Conservation (phyloP, 768 basidiomycete species). For the Mycena indigotica region DNA sequence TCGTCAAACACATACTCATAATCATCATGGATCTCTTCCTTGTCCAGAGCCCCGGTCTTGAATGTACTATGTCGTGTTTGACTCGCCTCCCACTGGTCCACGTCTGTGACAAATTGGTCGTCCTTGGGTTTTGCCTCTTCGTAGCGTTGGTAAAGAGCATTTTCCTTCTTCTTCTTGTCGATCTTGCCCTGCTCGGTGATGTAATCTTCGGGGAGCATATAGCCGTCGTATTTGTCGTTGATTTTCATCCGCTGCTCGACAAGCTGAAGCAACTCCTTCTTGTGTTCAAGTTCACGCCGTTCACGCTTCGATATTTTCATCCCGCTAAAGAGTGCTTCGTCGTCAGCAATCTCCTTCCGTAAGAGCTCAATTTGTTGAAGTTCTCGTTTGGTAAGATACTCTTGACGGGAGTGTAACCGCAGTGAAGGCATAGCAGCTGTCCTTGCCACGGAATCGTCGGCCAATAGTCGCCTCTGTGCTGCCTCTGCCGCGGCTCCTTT, state of each 20-base stretch:
- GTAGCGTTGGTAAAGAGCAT: constrained; percentile 90
- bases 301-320: constrained; percentile 91
- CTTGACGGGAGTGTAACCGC: constrained; percentile 87
- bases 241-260: constrained; percentile 95
- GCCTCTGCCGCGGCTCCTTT: constrained; percentile 81
- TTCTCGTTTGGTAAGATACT: constrained; percentile 96
- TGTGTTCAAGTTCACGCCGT: constrained; percentile 76
- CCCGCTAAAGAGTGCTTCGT: constrained; percentile 85
- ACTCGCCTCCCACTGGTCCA: constrained; percentile 96
- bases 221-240: constrained; percentile 94
- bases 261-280: constrained; percentile 88
- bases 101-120: constrained; percentile 93
- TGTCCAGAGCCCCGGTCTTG: constrained; percentile 91
- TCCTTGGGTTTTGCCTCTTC: constrained; percentile 91
- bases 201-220: constrained; percentile 96
- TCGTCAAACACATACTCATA: constrained; percentile 99
- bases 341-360: constrained; percentile 91
- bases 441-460: constrained; percentile 72
- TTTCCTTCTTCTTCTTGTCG: constrained; percentile 93
- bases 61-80: constrained; percentile 90
- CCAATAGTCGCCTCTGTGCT: constrained; percentile 75
- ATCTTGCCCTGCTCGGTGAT: constrained; percentile 98
- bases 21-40: constrained; percentile 74
- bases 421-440: constrained; percentile 63
- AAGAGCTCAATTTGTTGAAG: constrained; percentile 93